Conservation (phyloP, 2,329 filamentous ascomycete species). For the Orbilia ellipsospora region DNA sequence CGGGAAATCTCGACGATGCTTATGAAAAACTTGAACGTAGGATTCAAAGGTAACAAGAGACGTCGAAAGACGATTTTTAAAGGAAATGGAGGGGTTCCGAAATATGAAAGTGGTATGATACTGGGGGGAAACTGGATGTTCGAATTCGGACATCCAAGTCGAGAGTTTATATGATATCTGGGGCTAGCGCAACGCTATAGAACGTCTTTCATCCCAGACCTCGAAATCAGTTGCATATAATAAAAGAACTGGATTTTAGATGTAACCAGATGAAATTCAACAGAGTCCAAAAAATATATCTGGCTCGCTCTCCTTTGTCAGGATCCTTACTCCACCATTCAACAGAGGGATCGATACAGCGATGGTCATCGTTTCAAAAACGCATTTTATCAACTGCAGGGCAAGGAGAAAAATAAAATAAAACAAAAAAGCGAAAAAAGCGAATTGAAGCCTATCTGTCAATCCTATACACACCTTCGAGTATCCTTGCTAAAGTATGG, state of each 20-base stretch:
- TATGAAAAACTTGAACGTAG: not conserved
- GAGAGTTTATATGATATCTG: not conserved
- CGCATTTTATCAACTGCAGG: slow-evolving; percentile 3
- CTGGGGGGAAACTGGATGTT: no score
- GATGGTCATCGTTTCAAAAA: not conserved
- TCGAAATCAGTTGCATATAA: not conserved
- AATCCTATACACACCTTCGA: slow-evolving; percentile 5
- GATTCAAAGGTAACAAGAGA: not conserved
- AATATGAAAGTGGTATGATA: no score
- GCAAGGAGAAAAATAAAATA: not conserved
- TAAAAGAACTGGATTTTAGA: not conserved
- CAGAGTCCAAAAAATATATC: not conserved
- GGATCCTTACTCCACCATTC: not conserved
- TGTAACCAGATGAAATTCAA: not conserved
- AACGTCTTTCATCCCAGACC: not conserved
- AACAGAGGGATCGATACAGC: not conserved
- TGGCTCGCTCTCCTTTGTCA: no score
- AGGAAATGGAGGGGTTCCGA: not conserved
- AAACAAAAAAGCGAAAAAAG: not conserved
- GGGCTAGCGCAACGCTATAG: not conserved
- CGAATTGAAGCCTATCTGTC: slow-evolving; percentile 10
- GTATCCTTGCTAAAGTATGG: not conserved
- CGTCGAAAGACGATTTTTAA: not conserved
- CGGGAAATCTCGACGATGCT: not conserved
- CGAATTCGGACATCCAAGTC: no score